Conservation (phyloP, 2,329 filamentous ascomycete genomes). For the Alternaria sp. region DNA sequence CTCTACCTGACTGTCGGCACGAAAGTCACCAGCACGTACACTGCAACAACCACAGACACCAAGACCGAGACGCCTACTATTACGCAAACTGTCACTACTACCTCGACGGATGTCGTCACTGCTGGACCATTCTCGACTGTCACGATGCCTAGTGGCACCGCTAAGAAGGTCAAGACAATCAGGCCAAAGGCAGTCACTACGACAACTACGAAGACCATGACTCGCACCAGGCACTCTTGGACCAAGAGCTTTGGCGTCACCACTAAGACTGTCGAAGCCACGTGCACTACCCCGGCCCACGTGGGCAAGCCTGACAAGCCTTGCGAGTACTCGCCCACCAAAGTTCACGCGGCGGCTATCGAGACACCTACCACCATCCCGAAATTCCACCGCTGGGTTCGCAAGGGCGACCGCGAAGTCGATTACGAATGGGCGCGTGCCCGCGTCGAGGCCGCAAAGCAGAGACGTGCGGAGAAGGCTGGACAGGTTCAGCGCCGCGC, state of each 20-base stretch:
- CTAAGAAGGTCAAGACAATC: slow-evolving; percentile 39
- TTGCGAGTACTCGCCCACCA: slow-evolving; percentile 44
- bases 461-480: slow-evolving; percentile 31
- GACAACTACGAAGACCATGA: slow-evolving; percentile 33
- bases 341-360: slow-evolving; percentile 38
- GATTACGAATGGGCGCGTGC: slow-evolving; percentile 44
- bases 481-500: slow-evolving; percentile 38
- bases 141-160: slow-evolving; percentile 42
- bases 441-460: slow-evolving; percentile 44
- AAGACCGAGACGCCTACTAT: slow-evolving; percentile 37
- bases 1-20: slow-evolving; percentile 42
- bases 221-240: slow-evolving; percentile 32
- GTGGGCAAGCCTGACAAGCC: slow-evolving; percentile 42
- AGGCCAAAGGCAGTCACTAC: slow-evolving; percentile 36
- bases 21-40: slow-evolving; percentile 40
- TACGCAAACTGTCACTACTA: slow-evolving; percentile 33
- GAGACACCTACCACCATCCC: slow-evolving; percentile 34
- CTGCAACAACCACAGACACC: slow-evolving; percentile 42
- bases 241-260: slow-evolving; percentile 36
- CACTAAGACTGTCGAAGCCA: slow-evolving; percentile 47
- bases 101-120: slow-evolving; percentile 31
- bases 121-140: slow-evolving; percentile 37
- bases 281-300: slow-evolving; percentile 45
- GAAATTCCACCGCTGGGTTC: slow-evolving; percentile 29
- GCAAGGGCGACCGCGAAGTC: slow-evolving; percentile 36